A percentile compares a stretch with the other conserved stretches of the same genome.
These are phyloP conservation scores for Trichoderma gamsii DNA, from an alignment of 495 filamentous ascomycete genomes.

Conservation along the genomic window DNA sequence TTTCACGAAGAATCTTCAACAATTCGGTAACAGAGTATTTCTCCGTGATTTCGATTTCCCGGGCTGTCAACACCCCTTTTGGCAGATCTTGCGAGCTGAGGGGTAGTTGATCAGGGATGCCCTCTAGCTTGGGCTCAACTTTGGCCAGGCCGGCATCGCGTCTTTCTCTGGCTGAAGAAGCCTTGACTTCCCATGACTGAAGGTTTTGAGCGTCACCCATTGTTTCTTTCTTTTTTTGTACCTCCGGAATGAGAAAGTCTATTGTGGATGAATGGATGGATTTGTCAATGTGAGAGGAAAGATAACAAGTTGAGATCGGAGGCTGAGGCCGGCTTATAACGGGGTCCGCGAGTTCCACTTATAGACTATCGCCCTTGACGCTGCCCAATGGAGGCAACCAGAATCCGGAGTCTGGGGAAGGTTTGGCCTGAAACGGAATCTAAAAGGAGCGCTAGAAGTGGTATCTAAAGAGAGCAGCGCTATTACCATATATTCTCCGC, in stretches of 20 bases:
- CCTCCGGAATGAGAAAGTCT: background rate
- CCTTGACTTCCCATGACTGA: constrained; percentile 9
- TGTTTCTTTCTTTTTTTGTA: background rate
- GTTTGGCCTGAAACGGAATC: background rate
- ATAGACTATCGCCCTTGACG: background rate
- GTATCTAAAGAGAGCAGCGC: background rate
- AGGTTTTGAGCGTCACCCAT: background rate
- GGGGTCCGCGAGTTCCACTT: background rate
- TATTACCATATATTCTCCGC: constrained; percentile 3
- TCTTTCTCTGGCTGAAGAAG: background rate
- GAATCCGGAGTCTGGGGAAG: background rate
- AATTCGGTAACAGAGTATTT: constrained; percentile 5
- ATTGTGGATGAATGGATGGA: background rate
- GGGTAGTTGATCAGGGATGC: constrained; percentile 13
- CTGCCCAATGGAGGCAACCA: too few relatives aligned
- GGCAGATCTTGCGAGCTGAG: constrained; percentile 12
- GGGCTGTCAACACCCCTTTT: constrained; percentile 5
- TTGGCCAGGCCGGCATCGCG: constrained; percentile 4
- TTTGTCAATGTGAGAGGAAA: background rate
- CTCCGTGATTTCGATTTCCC: constrained; percentile 15
- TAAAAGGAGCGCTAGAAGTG: background rate
- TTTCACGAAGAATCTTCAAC: background rate
- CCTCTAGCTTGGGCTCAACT: constrained; percentile 12
- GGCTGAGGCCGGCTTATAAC: constrained; percentile 1
- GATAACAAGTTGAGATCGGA: background rate